A percentile compares a stretch with the other conserved stretches of the same genome.
Conservation (phyloP, 129 eudicot species). For the Saussurea involucrata region DNA sequence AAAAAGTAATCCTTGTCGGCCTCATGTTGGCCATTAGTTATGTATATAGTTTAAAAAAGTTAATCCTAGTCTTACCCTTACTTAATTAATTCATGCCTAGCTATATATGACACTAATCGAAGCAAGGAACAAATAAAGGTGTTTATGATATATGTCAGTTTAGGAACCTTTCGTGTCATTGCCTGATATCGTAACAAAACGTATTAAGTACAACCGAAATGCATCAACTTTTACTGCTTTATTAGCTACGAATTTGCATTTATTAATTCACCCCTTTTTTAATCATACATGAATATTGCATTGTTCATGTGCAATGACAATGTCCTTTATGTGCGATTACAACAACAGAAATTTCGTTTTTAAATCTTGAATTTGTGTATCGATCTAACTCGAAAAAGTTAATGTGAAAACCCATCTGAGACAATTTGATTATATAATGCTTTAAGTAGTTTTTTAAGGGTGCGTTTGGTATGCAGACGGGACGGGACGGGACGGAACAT, state of each 20-base stretch:
- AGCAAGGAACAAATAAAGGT: not conserved
- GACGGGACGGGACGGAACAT: no score
- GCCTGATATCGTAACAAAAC: not conserved
- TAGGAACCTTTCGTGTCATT: not conserved
- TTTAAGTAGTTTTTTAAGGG: no score
- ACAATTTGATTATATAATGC: not conserved
- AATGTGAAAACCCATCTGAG: not conserved
- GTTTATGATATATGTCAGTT: not conserved
- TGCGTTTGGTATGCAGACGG: no score
- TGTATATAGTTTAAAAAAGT: not conserved
- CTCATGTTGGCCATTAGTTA: conserved; percentile 20
- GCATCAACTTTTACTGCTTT: not conserved
- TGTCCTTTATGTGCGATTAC: not conserved
- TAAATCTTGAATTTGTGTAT: not conserved
- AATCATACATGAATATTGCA: not conserved
- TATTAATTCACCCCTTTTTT: not conserved
- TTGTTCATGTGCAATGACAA: not conserved
- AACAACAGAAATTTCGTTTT: not conserved
- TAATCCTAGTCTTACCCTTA: not conserved
- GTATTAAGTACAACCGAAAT: not conserved
- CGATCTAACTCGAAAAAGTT: not conserved
- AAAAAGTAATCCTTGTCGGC: conserved; percentile 29
- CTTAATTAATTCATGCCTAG: not conserved
- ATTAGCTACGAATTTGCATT: not conserved
- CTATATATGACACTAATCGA: not conserved